Percentiles rank a stretch among this genome's conserved stretches.
Evolutionary conservation across 176 grass and related monocot species (phyloP).

Genomic region (Avena insularis): DNA sequence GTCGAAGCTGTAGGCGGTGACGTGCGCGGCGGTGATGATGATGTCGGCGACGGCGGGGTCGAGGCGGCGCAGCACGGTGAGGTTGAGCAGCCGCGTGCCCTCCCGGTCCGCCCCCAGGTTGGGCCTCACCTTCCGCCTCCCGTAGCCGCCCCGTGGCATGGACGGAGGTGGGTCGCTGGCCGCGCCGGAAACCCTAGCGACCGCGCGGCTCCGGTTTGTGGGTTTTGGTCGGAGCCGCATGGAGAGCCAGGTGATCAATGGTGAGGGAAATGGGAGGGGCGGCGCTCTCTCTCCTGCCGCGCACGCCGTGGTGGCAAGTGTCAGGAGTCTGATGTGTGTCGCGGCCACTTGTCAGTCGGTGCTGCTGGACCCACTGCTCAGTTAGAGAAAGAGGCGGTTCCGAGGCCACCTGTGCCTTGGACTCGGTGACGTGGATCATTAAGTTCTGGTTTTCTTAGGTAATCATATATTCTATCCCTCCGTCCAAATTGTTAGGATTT

Average conservation of each 20-base stretch:
- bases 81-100: conserved; percentile 69
- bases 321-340: neutral
- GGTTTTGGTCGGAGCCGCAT: neutral
- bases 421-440: too few species aligned
- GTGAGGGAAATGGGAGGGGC: neutral
- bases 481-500: too few species aligned
- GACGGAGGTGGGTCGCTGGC: neutral
- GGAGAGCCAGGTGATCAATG: neutral
- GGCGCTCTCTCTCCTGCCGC: neutral
- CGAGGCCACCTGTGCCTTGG: too few species aligned
- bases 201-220: conserved; percentile 1
- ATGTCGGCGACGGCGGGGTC: conserved; percentile 70
- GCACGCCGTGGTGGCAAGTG: neutral
- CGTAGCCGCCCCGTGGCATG: conserved; percentile 45
- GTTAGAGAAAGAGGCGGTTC: too few species aligned
- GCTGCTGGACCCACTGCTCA: neutral
- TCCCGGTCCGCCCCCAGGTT: conserved; percentile 51
- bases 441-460: too few species aligned
- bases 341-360: neutral
- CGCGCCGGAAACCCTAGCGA: conserved; percentile 53
- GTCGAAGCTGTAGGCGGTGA: conserved; percentile 65
- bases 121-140: conserved; percentile 51
- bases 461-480: too few species aligned
- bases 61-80: conserved; percentile 72
- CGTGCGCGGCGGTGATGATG: conserved; percentile 65